A percentile compares a stretch with the other conserved stretches of the same genome.
These are phyloP conservation scores for Alternaria ventricosa DNA, from an alignment of 2,329 filamentous ascomycete species.

Conservation along the genomic window DNA sequence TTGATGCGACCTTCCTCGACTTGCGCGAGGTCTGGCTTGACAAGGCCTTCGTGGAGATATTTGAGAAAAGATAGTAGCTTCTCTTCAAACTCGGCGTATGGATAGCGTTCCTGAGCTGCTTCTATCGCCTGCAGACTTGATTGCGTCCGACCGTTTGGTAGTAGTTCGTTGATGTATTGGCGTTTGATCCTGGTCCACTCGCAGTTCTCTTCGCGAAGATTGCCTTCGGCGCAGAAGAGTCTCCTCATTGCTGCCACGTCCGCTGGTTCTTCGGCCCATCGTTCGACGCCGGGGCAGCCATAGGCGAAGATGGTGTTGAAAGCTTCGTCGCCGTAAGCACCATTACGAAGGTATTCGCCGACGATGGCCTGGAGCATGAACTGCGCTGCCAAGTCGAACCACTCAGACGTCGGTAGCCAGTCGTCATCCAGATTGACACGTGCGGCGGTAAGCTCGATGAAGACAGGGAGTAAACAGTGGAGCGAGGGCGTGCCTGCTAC, in stretches of 20 bases:
- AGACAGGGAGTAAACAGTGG: constrained; percentile 55
- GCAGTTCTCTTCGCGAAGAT: constrained; percentile 33
- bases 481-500: constrained; percentile 48
- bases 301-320: constrained; percentile 56
- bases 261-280: constrained; percentile 29
- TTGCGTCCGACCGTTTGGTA: constrained; percentile 6
- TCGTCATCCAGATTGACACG: constrained; percentile 41
- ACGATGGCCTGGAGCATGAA: constrained; percentile 60
- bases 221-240: constrained; percentile 45
- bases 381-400: constrained; percentile 55
- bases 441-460: constrained; percentile 59
- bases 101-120: constrained; percentile 40
- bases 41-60: constrained; percentile 51
- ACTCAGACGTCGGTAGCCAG: constrained; percentile 46
- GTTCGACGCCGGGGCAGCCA: constrained; percentile 43
- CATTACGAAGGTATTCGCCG: constrained; percentile 56
- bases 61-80: constrained; percentile 52
- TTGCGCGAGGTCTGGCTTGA: constrained; percentile 59
- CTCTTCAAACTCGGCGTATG: constrained; percentile 50
- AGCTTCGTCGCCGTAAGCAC: constrained; percentile 43
- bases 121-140: constrained; percentile 23
- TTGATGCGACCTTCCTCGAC: constrained; percentile 56
- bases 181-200: constrained; percentile 48
- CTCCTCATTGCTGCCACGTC: constrained; percentile 41
- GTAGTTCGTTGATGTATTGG: constrained; percentile 41